Conservation (phyloP, 2,329 filamentous ascomycete genomes). For the Ophiostoma himal-ulmi region DNA sequence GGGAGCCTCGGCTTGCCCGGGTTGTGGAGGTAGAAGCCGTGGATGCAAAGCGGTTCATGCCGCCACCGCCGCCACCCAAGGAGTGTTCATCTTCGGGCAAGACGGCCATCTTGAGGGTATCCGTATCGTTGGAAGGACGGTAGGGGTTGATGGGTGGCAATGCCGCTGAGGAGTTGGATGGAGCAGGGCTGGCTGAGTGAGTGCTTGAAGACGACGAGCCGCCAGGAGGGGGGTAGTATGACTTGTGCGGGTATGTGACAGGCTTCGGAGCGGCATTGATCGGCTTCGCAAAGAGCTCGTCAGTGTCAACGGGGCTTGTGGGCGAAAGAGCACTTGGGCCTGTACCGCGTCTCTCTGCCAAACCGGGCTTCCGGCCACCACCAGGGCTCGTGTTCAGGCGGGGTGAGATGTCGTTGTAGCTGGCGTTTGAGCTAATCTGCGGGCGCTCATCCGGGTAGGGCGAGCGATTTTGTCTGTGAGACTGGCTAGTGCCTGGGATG, state of each 20-base stretch:
- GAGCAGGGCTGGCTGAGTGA: not conserved
- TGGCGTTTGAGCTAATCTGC: conserved; percentile 33
- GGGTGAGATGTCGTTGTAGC: conserved; percentile 46
- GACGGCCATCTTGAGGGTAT: conserved; percentile 37
- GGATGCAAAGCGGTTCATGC: conserved; percentile 62
- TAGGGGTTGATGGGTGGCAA: conserved; percentile 13
- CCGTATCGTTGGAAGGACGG: conserved; percentile 21
- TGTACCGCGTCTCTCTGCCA: conserved; percentile 79
- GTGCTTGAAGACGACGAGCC: not conserved
- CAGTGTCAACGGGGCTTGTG: conserved; percentile 67
- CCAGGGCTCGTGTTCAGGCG: conserved; percentile 51
- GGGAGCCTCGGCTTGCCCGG: conserved; percentile 82
- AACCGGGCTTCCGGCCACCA: conserved; percentile 51
- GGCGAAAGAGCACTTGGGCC: conserved; percentile 77
- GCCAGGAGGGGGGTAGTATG: conserved; percentile 54
- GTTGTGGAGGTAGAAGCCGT: conserved; percentile 93
- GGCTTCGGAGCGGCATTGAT: conserved; percentile 36
- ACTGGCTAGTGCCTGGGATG: conserved; percentile 34
- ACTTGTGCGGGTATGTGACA: conserved; percentile 48
- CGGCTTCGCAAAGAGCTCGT: conserved; percentile 71
- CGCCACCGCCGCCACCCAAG: conserved; percentile 5
- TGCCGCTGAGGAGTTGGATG: conserved; percentile 4
- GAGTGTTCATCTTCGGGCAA: conserved; percentile 31
- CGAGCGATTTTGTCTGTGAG: conserved; percentile 32
- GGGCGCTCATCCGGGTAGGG: conserved; percentile 42